Evolutionary conservation across 371 early-diverging fungal species (phyloP).

Genomic region (Choanephora cucurbitarum): DNA sequence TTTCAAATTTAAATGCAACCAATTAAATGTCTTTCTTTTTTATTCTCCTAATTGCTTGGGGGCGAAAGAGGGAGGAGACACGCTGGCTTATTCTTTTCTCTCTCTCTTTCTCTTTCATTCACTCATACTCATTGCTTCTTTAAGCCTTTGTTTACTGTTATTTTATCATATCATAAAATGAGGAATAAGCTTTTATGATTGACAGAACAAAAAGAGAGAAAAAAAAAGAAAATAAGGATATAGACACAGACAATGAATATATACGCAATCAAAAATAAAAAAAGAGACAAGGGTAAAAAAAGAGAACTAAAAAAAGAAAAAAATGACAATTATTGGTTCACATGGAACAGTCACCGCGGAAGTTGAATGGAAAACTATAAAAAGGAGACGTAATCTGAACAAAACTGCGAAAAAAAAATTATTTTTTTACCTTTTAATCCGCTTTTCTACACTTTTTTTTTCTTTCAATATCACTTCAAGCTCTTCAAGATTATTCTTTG

Average conservation of each 20-base stretch:
- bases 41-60: background rate
- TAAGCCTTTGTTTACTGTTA: no score
- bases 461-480: background rate
- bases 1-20: background rate
- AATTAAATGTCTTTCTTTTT: background rate
- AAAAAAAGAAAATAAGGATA: no score
- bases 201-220: background rate
- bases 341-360: background rate
- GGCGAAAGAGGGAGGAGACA: background rate
- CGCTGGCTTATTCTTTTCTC: background rate
- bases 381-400: conserved; percentile 7
- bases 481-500: background rate
- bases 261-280: no score
- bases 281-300: background rate
- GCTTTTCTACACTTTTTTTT: conserved; percentile 23
- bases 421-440: conserved; percentile 20
- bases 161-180: no score
- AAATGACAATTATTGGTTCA: background rate
- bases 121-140: no score
- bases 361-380: conserved; percentile 17
- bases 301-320: conserved; percentile 1
- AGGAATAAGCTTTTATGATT: no score
- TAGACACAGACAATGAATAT: no score
- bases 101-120: background rate
- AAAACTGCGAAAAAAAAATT: conserved; percentile 15